Evolutionary conservation across 768 basidiomycete species (phyloP), one percentile per base, ranked within the genome.

Genomic region (Boletus coccyginus): DNA sequence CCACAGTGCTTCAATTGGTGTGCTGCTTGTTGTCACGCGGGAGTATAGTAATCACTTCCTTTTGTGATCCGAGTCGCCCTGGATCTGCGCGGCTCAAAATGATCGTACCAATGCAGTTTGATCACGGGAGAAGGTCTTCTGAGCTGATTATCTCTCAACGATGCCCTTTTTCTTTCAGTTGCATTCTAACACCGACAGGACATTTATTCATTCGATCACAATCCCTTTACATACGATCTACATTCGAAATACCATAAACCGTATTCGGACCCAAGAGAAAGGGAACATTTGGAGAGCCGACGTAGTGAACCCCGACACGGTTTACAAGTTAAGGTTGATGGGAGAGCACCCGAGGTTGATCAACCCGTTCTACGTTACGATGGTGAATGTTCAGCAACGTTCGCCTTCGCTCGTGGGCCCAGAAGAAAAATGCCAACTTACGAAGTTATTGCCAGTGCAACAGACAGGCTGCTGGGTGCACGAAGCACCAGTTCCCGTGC

Each of bases 381-480:
- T 19, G 21, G 3, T n/a, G 6, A 38, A n/a, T 2, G 13, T 5
- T 42, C 11, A 53, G 24, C 8, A 13, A 16, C 19, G 14, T 4
- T 17, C 8, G 16, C 1, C 19, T 13, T 16, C 24, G 6, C 24
- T 44, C 16, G 17, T 24, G 27, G 5, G 2, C 8, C 10, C 5
- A 4, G 40, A n/a, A 3, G 41, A 31, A 9, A 7, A 24, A 14
- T 1, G 1, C 10, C 3, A 11, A 36, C 58, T 57, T 17, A 65
- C 64, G 3, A 49, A 57, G 5, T 3, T n/a, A 6, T 62, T 44
- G 5, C 33, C 46, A 14, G 36, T 46, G 56, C 64, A 66, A 38
- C 64, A 65, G 32, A 65, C 58, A 0, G 64, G 43, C 24, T 60
- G 36, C 19, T 43, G 35, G 11, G 27, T 38, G 50, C 64, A 65